phyloP scores from a whole-genome alignment of 1,284 basidiomycete species.

The Cystobasidiaceae sp. region DNA sequence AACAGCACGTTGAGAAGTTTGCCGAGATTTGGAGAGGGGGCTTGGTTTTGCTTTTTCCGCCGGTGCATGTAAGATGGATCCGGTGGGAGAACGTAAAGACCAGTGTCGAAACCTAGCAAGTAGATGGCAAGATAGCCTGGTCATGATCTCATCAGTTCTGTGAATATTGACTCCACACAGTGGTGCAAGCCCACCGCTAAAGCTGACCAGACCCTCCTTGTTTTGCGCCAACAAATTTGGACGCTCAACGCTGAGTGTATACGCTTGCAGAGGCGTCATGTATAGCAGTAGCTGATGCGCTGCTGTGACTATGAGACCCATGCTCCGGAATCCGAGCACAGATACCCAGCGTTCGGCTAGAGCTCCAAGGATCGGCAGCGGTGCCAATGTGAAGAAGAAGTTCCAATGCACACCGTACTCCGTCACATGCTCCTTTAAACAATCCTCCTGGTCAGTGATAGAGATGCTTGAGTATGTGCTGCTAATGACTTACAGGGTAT shows the following conservation, averaged over 20 bases:
- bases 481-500: conserved; percentile 65
- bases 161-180: conserved; percentile 1
- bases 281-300: conserved; percentile 67
- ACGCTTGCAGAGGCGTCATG: conserved; percentile 56
- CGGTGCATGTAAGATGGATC: conserved; percentile 41
- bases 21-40: conserved; percentile 43
- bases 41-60: conserved; percentile 30
- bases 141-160: too few relatives aligned
- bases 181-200: conserved; percentile 59
- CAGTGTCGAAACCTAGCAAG: conserved; percentile 73
- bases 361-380: conserved; percentile 71
- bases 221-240: conserved; percentile 67
- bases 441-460: not conserved
- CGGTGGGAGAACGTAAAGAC: conserved; percentile 65
- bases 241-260: conserved; percentile 62
- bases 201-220: conserved; percentile 82
- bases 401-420: conserved; percentile 99
- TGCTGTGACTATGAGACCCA: conserved; percentile 65
- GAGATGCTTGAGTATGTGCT: conserved; percentile 33
- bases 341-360: conserved; percentile 62
- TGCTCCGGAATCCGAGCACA: conserved; percentile 56
- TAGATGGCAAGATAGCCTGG: conserved; percentile 86
- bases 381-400: conserved; percentile 89
- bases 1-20: conserved; percentile 70
- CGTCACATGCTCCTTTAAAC: conserved; percentile 76